phyloP scores from a whole-genome alignment of 2,329 filamentous ascomycete genomes.

The Coleophoma cylindrospora region DNA sequence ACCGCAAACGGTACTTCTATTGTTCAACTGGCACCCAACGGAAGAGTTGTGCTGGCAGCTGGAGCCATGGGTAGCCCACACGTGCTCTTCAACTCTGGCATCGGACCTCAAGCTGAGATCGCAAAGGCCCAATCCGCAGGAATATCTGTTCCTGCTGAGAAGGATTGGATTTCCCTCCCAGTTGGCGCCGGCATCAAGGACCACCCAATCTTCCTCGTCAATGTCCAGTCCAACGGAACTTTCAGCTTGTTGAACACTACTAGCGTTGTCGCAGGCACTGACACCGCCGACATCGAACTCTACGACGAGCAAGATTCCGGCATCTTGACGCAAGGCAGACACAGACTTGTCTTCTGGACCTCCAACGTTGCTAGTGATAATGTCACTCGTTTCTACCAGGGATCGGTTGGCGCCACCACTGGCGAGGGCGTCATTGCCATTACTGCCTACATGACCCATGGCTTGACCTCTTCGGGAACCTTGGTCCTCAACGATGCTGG shows the following conservation, averaged over 20 bases:
- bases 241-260: background rate
- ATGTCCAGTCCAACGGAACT: constrained; percentile 1
- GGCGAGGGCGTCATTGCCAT: constrained; percentile 32
- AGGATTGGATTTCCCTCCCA: constrained; percentile 2
- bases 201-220: constrained; percentile 1
- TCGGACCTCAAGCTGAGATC: constrained; percentile 2
- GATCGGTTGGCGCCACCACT: constrained; percentile 34
- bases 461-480: constrained; percentile 38
- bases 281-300: constrained; percentile 13
- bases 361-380: constrained; percentile 35
- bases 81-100: constrained; percentile 9
- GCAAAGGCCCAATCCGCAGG: background rate
- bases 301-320: constrained; percentile 30
- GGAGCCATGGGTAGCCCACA: constrained; percentile 7
- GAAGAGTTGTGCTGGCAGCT: constrained; percentile 9
- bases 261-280: constrained; percentile 5
- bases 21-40: constrained; percentile 10
- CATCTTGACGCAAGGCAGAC: constrained; percentile 32
- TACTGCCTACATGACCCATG: constrained; percentile 43
- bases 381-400: constrained; percentile 30
- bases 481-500: constrained; percentile 32
- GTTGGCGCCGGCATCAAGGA: constrained; percentile 2
- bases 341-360: constrained; percentile 35
- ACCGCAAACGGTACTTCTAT: constrained; percentile 12
- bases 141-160: background rate